A percentile compares a stretch with the other conserved stretches of the same genome.
Evolutionary conservation across 129 eudicot genomes (phyloP).

Genomic region (Pseudognaphalium luteoalbum): DNA sequence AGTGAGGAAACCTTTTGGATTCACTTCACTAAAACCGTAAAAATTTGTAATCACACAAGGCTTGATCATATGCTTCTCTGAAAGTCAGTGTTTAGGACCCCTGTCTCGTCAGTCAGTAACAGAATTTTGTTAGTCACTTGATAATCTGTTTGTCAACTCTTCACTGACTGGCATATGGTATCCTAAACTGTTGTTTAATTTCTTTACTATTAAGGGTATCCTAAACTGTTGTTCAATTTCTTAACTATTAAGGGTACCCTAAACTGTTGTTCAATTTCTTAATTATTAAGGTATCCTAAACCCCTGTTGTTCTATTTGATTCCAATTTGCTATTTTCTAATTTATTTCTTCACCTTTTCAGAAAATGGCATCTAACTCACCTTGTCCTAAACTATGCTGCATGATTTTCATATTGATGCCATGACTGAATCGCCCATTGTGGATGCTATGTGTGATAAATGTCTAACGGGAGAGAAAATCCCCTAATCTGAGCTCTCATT

Average conservation of each 20-base stretch:
- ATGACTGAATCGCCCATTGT: not conserved
- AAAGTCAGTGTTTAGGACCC: too few species aligned
- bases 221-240: not conserved
- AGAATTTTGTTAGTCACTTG: not conserved
- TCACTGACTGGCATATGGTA: not conserved
- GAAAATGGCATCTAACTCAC: too few species aligned
- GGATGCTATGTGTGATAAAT: not conserved
- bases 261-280: not conserved
- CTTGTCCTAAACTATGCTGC: not conserved
- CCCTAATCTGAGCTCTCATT: not conserved
- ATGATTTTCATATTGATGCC: not conserved
- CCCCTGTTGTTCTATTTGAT: not conserved
- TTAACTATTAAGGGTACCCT: too few species aligned
- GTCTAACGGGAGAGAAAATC: not conserved
- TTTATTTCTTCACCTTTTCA: too few species aligned
- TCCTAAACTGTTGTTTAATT: not conserved
- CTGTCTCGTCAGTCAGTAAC: not conserved
- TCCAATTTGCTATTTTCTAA: not conserved
- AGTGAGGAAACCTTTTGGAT: too few species aligned
- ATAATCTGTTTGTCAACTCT: not conserved
- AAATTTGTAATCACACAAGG: too few species aligned
- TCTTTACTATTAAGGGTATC: too few species aligned
- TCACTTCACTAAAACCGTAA: too few species aligned
- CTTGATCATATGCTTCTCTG: too few species aligned
- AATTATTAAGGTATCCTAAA: too few species aligned